Evolutionary conservation across 129 eudicot species (phyloP).

Genomic region (Rutidosis leptorrhynchoides): DNA sequence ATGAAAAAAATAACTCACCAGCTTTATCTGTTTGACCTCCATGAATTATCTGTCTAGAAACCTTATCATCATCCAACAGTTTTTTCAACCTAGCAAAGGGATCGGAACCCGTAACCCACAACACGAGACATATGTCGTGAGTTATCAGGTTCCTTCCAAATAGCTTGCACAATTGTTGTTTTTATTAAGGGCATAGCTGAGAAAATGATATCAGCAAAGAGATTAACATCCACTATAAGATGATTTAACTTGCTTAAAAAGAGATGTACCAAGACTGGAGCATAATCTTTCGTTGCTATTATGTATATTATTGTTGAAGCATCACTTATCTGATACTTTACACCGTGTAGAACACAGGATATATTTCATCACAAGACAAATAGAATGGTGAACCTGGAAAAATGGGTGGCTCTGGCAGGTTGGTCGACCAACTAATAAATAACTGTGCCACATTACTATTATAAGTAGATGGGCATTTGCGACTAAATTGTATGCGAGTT

Average conservation of each 20-base stretch:
- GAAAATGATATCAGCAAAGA: conserved; percentile 14
- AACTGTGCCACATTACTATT: too few relatives aligned
- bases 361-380: background rate
- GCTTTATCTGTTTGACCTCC: too few relatives aligned
- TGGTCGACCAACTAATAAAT: too few relatives aligned
- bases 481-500: background rate
- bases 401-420: background rate
- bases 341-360: conserved; percentile 43
- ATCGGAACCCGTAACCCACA: conserved; percentile 48
- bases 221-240: conserved; percentile 7
- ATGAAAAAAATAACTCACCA: too few relatives aligned
- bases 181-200: conserved; percentile 61
- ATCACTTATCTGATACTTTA: conserved; percentile 64
- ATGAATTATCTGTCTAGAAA: too few relatives aligned
- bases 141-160: conserved; percentile 65
- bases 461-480: background rate
- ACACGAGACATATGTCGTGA: conserved; percentile 72
- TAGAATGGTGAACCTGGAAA: too few relatives aligned
- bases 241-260: background rate
- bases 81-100: conserved; percentile 61
- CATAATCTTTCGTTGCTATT: too few relatives aligned
- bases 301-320: conserved; percentile 65
- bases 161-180: conserved; percentile 48
- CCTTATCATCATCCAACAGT: too few relatives aligned
- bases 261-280: conserved; percentile 64